Evolutionary conservation across 345 rosid species (phyloP), one percentile per base, ranked within the genome.

Genomic region (Noccaea bulbosa): DNA sequence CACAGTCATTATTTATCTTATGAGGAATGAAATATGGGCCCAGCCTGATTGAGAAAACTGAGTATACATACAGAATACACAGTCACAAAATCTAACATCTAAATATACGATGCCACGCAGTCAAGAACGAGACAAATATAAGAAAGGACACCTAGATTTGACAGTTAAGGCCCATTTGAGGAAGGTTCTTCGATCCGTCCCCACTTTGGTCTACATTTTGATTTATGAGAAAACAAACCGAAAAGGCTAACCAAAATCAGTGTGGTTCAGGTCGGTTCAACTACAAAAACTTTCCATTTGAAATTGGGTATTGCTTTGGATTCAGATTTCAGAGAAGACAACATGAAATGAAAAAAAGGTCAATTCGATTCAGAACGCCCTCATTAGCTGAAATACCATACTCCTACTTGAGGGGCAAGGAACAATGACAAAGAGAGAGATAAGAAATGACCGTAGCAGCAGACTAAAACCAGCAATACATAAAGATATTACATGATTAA

Each of bases 101-200:
- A 48, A 3, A 30, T 6, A 60, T 11, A n/a, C 50, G 6, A 57
- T 48, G 60, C 57, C 32, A 33, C 49, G 46, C 49, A 9, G 53
- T 65, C 38, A 33, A 48, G 53, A 57, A 9, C 24, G 35, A 65
- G 46, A 65, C 77, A 65, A 35, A 20, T 9, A 7, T 11, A 10
- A 34, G 6, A 34, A 3, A 49, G 32, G 67, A 41, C 54, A 59
- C 54, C n/a, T 33, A 7, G 55, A 66, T 59, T 67, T 35, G 73
- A 67, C 68, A 51, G 24, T 34, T 17, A 51, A 59, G 62, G 78
- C 78, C 73, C 73, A 67, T 67, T 43, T 67, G 41, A 50, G 35
- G 68, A 67, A 74, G 56, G 35, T 54, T 63, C 76, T 72, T 72
- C 14, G 49, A 35, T 44, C 11, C 8, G 63, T 38, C 4, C 55